Conservation (phyloP, 176 grass and related monocot genomes). For the Miscanthus lutarioriparius region DNA sequence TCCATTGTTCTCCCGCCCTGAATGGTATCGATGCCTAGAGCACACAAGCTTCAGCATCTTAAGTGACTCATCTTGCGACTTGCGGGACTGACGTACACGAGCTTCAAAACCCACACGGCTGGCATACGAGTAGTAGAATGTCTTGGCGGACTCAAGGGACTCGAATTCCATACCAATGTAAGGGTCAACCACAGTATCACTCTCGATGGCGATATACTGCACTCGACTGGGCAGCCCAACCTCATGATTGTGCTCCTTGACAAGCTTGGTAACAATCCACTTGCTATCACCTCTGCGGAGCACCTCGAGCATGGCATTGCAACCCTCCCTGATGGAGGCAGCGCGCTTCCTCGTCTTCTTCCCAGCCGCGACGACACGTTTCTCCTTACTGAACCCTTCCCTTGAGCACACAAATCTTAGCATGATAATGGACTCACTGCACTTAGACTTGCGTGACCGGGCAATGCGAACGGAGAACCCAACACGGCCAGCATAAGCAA, state of each 20-base stretch:
- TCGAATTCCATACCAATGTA: slow-evolving; percentile 88
- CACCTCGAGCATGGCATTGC: slow-evolving; percentile 96
- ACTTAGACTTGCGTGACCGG: slow-evolving; percentile 76
- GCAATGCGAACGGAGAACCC: slow-evolving; percentile 88
- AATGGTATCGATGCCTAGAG: slow-evolving; percentile 90
- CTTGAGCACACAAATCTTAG: slow-evolving; percentile 86
- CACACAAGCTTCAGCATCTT: slow-evolving; percentile 99
- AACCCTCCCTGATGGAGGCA: slow-evolving; percentile 91
- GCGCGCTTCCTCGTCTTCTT: slow-evolving; percentile 85
- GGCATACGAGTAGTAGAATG: slow-evolving; percentile 87
- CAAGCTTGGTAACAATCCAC: slow-evolving; percentile 94
- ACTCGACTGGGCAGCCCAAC: slow-evolving; percentile 71
- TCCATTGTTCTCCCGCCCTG: slow-evolving; percentile 61
- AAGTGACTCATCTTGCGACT: slow-evolving; percentile 78
- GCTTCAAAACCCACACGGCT: slow-evolving; percentile 82
- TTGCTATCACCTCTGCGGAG: slow-evolving; percentile 65
- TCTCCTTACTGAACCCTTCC: slow-evolving; percentile 82
- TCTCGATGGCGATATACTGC: slow-evolving; percentile 73
- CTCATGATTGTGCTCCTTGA: slow-evolving; percentile 93
- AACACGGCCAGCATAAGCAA: slow-evolving; percentile 77
- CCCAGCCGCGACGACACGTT: slow-evolving; percentile 41
- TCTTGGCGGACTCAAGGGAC: slow-evolving; percentile 77
- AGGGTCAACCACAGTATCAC: slow-evolving; percentile 63
- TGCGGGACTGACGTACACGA: slow-evolving; percentile 83
- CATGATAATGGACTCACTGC: slow-evolving; percentile 92